These are phyloP conservation scores for Pyrus hybrid DNA, from an alignment of 331 rosid genomes.

Conservation along the genomic window DNA sequence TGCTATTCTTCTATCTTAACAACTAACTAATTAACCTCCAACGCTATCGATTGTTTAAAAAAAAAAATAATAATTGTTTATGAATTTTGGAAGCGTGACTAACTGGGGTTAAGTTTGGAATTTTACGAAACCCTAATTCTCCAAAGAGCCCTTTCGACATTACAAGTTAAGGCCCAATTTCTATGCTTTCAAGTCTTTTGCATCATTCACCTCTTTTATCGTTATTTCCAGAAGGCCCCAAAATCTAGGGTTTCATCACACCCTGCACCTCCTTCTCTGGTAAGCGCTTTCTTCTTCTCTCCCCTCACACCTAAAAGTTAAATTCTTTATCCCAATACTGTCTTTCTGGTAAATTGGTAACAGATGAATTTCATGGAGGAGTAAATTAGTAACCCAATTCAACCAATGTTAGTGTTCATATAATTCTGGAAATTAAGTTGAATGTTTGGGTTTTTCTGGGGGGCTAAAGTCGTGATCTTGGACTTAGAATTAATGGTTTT, in stretches of 20 bases:
- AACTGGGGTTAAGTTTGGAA: no score
- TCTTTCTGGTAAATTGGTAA: neutral
- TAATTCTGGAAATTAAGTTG: neutral
- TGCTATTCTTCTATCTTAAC: no score
- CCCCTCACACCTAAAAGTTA: neutral
- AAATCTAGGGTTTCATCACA: slow-evolving; percentile 25
- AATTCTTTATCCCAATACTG: neutral
- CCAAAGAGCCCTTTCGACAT: neutral
- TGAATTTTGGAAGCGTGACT: no score
- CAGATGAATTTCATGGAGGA: neutral
- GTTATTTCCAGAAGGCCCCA: slow-evolving; percentile 27
- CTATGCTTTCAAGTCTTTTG: neutral
- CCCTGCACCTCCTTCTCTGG: slow-evolving; percentile 17
- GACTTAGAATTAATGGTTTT: neutral
- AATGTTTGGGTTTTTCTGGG: neutral
- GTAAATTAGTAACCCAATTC: neutral
- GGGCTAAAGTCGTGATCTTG: neutral
- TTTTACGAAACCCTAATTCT: neutral
- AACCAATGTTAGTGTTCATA: neutral
- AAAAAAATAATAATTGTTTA: no score
- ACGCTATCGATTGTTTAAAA: no score
- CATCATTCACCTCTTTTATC: slow-evolving; percentile 3
- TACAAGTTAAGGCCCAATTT: slow-evolving; percentile 1
- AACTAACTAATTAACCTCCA: no score
- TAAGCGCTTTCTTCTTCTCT: slow-evolving; percentile 6